These are phyloP conservation scores for Aspergillus uvarum DNA, from an alignment of 2,329 filamentous ascomycete species.

Conservation along the genomic window DNA sequence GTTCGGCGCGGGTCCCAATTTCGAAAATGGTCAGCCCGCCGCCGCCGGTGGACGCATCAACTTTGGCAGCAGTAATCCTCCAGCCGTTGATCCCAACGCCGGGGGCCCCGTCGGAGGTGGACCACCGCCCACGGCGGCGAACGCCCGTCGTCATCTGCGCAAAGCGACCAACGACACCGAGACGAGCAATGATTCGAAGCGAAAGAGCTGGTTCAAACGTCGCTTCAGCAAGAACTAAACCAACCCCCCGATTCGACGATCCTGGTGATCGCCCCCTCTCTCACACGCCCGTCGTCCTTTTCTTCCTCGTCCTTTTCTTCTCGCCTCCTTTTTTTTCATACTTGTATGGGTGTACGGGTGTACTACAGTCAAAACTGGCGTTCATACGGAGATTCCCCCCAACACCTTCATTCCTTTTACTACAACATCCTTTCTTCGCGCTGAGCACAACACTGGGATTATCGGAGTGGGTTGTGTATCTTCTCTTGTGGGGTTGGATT, in stretches of 20 bases:
- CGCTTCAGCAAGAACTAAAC: slow-evolving; percentile 64
- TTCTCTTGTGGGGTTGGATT: not conserved
- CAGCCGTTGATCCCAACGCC: slow-evolving; percentile 23
- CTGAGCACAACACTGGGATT: not conserved
- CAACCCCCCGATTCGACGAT: slow-evolving; percentile 12
- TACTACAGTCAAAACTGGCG: slow-evolving; percentile 11
- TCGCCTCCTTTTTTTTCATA: slow-evolving; percentile 4
- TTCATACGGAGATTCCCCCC: slow-evolving; percentile 11
- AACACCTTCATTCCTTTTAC: not conserved
- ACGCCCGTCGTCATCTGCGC: slow-evolving; percentile 23
- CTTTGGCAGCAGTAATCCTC: slow-evolving; percentile 16
- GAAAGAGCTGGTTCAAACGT: slow-evolving; percentile 85
- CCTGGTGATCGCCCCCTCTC: slow-evolving; percentile 2
- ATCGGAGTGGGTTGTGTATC: slow-evolving; percentile 1
- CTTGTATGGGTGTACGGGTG: slow-evolving; percentile 7
- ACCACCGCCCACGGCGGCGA: slow-evolving; percentile 17
- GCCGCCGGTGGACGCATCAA: slow-evolving; percentile 14
- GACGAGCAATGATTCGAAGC: slow-evolving; percentile 59
- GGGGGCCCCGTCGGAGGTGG: slow-evolving; percentile 29
- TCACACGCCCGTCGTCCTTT: not conserved
- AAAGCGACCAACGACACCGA: slow-evolving; percentile 24
- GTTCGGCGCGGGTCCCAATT: slow-evolving; percentile 46
- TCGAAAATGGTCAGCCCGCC: slow-evolving; percentile 26
- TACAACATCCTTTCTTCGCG: not conserved
- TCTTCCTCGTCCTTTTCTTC: not conserved